These are phyloP conservation scores for Blastomyces silverae DNA, from an alignment of 2,329 filamentous ascomycete species.

Conservation along the genomic window DNA sequence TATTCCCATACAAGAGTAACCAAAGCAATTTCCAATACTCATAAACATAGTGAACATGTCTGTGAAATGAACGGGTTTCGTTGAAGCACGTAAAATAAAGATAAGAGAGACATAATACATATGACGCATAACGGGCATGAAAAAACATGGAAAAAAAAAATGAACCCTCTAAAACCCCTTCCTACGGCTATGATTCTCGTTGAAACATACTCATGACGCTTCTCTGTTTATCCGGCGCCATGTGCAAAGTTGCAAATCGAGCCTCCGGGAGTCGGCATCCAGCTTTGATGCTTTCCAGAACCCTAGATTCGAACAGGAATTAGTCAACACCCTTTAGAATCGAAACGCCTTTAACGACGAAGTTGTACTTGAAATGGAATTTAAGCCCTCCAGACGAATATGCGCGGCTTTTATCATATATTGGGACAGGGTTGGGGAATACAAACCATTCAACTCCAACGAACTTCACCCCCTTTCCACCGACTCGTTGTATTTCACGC, in stretches of 20 bases:
- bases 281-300: slow-evolving; percentile 72
- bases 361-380: background rate
- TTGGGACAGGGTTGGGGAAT: slow-evolving; percentile 3
- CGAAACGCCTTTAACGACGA: background rate
- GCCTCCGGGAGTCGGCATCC: slow-evolving; percentile 69
- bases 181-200: background rate
- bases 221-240: slow-evolving; percentile 56
- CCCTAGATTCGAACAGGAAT: slow-evolving; percentile 45
- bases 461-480: slow-evolving; percentile 67
- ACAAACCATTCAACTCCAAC: slow-evolving; percentile 72
- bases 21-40: background rate
- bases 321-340: slow-evolving; percentile 20
- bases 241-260: slow-evolving; percentile 58
- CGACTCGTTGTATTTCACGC: slow-evolving; percentile 62
- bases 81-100: background rate
- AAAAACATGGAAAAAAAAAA: no score
- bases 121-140: background rate
- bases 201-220: slow-evolving; percentile 55
- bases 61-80: background rate
- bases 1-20: background rate
- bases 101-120: background rate
- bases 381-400: slow-evolving; percentile 16
- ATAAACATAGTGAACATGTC: background rate
- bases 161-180: background rate
- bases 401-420: background rate